phyloP scores from a whole-genome alignment of 768 basidiomycete species.

The Psilocybe tampanensis region DNA sequence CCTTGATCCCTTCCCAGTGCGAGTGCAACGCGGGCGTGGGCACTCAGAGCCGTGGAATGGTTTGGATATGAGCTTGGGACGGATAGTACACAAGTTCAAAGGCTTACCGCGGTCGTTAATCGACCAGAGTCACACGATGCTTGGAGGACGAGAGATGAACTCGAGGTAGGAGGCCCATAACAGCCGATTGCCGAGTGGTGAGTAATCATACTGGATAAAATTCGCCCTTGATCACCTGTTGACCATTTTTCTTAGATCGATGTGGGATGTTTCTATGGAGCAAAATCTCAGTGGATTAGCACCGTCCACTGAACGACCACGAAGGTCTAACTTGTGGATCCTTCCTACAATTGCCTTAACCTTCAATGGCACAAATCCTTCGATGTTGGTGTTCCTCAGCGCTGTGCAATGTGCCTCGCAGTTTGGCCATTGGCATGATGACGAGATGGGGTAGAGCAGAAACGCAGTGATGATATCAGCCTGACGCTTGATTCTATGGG shows the following conservation, averaged over 20 bases:
- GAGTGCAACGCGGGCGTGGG: conserved; percentile 52
- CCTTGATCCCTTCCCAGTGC: conserved; percentile 35
- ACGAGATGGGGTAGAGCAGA: background rate
- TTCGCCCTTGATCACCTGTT: background rate
- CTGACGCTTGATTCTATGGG: too few species aligned
- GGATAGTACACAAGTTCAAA: conserved; percentile 50
- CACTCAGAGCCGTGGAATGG: conserved; percentile 50
- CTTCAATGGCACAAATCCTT: background rate
- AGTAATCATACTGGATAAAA: background rate
- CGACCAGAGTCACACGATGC: conserved; percentile 45
- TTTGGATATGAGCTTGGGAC: conserved; percentile 56
- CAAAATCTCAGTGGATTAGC: background rate
- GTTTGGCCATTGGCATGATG: background rate
- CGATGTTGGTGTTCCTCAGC: too few species aligned
- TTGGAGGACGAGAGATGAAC: conserved; percentile 46
- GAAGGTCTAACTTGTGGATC: too few species aligned
- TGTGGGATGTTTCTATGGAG: background rate
- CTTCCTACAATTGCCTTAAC: too few species aligned
- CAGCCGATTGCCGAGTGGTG: conserved; percentile 7
- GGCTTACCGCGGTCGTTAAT: conserved; percentile 35
- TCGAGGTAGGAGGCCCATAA: conserved; percentile 38
- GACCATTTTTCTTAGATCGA: background rate
- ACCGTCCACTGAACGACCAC: background rate
- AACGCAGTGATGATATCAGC: background rate
- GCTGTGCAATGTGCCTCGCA: too few species aligned